phyloP scores from a whole-genome alignment of 1,284 basidiomycete species.

The Papiliotrema nemorosa region DNA sequence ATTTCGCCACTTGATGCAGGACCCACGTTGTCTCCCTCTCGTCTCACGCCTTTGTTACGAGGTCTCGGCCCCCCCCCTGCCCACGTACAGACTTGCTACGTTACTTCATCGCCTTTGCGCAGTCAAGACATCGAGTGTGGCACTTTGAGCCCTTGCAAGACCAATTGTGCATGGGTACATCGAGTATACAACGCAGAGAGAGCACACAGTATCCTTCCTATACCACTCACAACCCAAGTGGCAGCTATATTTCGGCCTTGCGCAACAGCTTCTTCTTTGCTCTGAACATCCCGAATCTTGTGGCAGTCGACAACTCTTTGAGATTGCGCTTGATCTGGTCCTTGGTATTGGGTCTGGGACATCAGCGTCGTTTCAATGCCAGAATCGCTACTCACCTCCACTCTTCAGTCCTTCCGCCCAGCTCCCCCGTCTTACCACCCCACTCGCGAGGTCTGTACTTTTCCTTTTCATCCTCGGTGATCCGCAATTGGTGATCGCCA shows the following conservation, averaged over 20 bases:
- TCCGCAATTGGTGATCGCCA: slow-evolving; percentile 40
- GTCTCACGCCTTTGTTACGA: too few relatives aligned
- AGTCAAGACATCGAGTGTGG: too few relatives aligned
- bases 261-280: slow-evolving; percentile 49
- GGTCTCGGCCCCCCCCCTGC: too few relatives aligned
- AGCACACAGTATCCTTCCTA: too few relatives aligned
- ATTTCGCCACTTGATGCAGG: too few relatives aligned
- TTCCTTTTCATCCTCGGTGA: slow-evolving; percentile 43
- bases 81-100: too few relatives aligned
- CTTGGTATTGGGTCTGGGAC: slow-evolving; percentile 32
- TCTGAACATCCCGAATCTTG: slow-evolving; percentile 45
- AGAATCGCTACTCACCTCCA: slow-evolving; percentile 45
- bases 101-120: too few relatives aligned
- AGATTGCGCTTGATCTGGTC: slow-evolving; percentile 47
- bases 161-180: too few relatives aligned
- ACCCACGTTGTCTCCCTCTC: too few relatives aligned
- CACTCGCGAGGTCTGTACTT: slow-evolving; percentile 48
- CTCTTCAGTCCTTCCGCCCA: slow-evolving; percentile 37
- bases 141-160: too few relatives aligned
- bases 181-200: too few relatives aligned
- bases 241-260: slow-evolving; percentile 28
- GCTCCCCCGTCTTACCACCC: slow-evolving; percentile 39
- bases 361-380: slow-evolving; percentile 1
- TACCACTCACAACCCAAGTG: too few relatives aligned
- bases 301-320: slow-evolving; percentile 42